Evolutionary conservation across 495 filamentous ascomycete genomes (phyloP), one percentile per base, ranked within the genome.

Genomic region (Xylaria sp.): DNA sequence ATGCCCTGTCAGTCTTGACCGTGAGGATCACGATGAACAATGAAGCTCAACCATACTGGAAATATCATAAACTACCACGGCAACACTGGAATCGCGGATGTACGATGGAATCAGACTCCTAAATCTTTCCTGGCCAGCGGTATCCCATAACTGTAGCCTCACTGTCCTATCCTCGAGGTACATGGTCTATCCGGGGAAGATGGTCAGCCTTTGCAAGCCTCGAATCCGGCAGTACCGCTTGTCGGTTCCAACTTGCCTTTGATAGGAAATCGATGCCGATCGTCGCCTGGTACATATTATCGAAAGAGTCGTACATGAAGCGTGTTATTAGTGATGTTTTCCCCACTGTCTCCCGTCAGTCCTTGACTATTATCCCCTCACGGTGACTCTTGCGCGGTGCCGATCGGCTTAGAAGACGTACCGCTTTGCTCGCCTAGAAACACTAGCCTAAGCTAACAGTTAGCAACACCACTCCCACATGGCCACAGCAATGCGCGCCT

Each of bases 251-350:
- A 69, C 82, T 78, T 87, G 93, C 93, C 90, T 99, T 99, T 73
- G 95, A 98, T 73, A 99, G 90, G 79, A 99, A 99, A 85, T 99
- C 96, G 83, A 99, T 99, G 80, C 96, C 96, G 78, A 99, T 99
- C 66, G 96, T 99, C 55, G 96, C 96, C 83, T 99, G 96, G 83
- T 99, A 99, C 89, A 95, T 98, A 85, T 97, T 97, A 86, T 99
- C 97, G 88, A 99, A 99, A 43, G 96, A 97, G 83, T 99, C 96
- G 87, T 99, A 99, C 96, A 99, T 99, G 85, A 99, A 99, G 69
- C 96, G 91, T 67, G 96, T 99, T 80, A 99, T 99, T 77, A 99
- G 84, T 55, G 97, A 98, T 46, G 96, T 99, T 85, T 99, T 99
- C 73, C 96, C 96, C 69, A 99, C 96, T 98, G 81, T 71, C 57